Evolutionary conservation across 2,329 filamentous ascomycete species (phyloP).

Genomic region (Penicillium janthinellum): DNA sequence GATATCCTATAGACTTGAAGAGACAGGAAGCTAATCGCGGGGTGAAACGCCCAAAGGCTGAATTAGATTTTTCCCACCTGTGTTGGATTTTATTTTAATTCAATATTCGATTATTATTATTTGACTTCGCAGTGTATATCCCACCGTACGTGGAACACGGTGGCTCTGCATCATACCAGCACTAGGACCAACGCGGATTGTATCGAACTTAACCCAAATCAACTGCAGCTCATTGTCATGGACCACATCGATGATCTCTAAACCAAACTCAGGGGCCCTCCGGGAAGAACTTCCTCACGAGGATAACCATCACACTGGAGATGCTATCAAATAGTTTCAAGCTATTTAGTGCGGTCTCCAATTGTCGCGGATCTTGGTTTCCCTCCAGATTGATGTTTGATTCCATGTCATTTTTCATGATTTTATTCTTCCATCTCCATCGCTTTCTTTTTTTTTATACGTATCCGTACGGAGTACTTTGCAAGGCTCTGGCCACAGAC

Average conservation of each 20-base stretch:
- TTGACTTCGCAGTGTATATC: conserved; percentile 19
- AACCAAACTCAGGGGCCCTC: conserved; percentile 20
- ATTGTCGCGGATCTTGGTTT: background rate
- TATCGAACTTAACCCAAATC: conserved; percentile 28
- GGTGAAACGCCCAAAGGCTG: conserved; percentile 38
- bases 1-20: conserved; percentile 28
- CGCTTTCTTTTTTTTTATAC: conserved; percentile 15
- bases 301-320: background rate
- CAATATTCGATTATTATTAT: background rate
- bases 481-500: conserved; percentile 3
- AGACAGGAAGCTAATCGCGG: conserved; percentile 38
- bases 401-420: background rate
- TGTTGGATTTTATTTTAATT: conserved; percentile 13
- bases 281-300: conserved; percentile 20
- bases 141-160: conserved; percentile 28
- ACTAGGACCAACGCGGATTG: conserved; percentile 29
- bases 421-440: background rate
- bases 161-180: conserved; percentile 29
- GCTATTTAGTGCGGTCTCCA: background rate
- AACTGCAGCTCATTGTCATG: conserved; percentile 26
- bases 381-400: background rate
- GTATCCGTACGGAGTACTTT: background rate
- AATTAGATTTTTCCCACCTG: conserved; percentile 19
- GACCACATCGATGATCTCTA: conserved; percentile 23
- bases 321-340: background rate